Evolutionary conservation across 2,329 filamentous ascomycete genomes (phyloP), one percentile per base, ranked within the genome.

Genomic region (Colletotrichum tofieldiae): DNA sequence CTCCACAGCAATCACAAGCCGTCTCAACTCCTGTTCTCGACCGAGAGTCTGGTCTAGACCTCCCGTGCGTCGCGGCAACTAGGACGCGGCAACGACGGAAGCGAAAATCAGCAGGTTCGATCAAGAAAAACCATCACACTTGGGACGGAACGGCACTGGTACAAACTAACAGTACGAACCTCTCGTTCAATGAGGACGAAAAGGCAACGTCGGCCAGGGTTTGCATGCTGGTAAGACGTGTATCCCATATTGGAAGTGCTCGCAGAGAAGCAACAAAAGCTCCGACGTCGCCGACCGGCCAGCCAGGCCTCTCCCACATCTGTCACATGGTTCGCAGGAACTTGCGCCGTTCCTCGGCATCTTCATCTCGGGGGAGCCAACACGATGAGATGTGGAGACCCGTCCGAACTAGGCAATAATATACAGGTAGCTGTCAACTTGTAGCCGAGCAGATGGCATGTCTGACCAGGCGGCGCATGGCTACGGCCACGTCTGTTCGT

Each of bases 301-400:
- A n/a, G 58, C 29, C 8, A n/a, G 14, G 18, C 32, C 32, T 54
- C 18, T 29, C 29, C 39, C 41, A 61, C 59, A 12, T 49, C 59
- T 20, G 49, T 61, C 59, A 61, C 43, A 61, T 61, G 43, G 29
- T 39, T 41, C 43, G 32, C 32, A 61, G 18, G 14, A n/a, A 61
- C 14, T 8, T 14, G 16, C 20, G 12, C 18, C 43, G 32, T 16
- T 35, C 59, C 59, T 39, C 59, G 59, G 59, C 29, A 49, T 49
- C 12, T 32, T 47, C 43, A 9, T 32, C 11, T 56, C 51, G 16
- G 49, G 23, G 5, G 23, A 51, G 9, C 18, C 52, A 37, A 9
- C 29, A 49, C 14, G 9, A 61, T 9, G 20, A 39, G 0, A 14
- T 7, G 32, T 35, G 41, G 26, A 11, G 37, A 32, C 26, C 49